Evolutionary conservation across 164 flowering plant species (phyloP), one percentile per base, ranked within the genome.

Genomic region (Tetrastigma voinierianum): DNA sequence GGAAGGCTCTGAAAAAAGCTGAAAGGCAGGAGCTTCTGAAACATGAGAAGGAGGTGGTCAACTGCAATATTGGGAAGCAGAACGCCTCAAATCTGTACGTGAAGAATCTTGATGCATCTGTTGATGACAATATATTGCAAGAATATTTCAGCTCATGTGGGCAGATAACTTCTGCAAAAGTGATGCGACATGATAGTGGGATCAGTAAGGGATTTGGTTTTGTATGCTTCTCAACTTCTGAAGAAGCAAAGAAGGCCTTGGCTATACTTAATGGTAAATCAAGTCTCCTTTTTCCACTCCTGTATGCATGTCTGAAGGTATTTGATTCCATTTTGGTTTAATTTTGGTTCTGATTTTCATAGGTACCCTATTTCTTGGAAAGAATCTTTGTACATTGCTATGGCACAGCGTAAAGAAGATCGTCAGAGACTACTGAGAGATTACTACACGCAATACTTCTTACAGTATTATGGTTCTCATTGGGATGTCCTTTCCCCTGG

Each of bases 1-100:
- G 72, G 61, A 79, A 74, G 74, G 85, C 87, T 59, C 80, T 67
- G 54, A 80, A 64, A 76, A 81, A 82, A 74, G 70, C 75, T 11
- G 83, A 83, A 51, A 76, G 83, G 49, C 66, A 58, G 59, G 68
- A 67, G 72, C 16, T 66, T 11, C 16, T 80, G 40, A 69, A 23
- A 20, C 57, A 18, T 7, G 57, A 61, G 14, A 46, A 67, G 64
- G 64, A 68, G 12, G 57, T 2, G 20, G 51, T 12, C 44, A 56
- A 55, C 19, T 21, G 15, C 51, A 23, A 46, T 11, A 24, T 16
- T 51, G 46, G 56, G 47, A 72, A 62, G 62, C 51, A 62, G 13
- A 54, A 74, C 65, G 62, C 44, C 16, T 77, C 78, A 51, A 81
- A 83, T 49, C 67, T 85, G 13, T 82, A 60, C 49, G 87, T 85